Evolutionary conservation across 2,329 filamentous ascomycete genomes (phyloP).

Genomic region (Alternaria longipes): DNA sequence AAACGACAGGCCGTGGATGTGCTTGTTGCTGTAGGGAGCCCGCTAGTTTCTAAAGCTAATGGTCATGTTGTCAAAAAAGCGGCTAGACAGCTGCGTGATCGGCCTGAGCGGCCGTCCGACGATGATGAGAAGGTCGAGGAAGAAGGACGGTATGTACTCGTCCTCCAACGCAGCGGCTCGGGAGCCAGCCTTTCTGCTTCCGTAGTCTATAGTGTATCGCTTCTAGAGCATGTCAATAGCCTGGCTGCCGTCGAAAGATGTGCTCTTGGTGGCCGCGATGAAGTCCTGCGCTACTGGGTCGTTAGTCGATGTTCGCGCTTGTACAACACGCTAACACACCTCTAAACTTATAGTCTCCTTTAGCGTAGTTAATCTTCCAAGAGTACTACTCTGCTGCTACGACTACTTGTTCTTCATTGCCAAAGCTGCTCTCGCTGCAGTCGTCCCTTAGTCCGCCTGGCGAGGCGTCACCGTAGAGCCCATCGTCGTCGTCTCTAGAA

Average conservation of each 20-base stretch:
- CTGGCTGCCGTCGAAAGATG: neutral
- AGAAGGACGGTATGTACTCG: constrained; percentile 6
- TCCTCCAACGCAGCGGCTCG: neutral
- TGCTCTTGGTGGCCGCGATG: too few relatives aligned
- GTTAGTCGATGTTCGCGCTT: neutral
- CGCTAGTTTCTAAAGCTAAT: constrained; percentile 9
- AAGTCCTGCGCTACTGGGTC: too few relatives aligned
- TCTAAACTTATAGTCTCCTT: constrained; percentile 14
- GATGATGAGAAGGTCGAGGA: constrained; percentile 13
- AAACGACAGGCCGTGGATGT: constrained; percentile 2
- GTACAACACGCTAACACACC: neutral
- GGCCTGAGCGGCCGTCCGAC: constrained; percentile 1
- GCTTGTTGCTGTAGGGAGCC: constrained; percentile 1
- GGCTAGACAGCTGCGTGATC: constrained; percentile 6
- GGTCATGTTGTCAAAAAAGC: constrained; percentile 7
- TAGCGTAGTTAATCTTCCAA: constrained; percentile 17
- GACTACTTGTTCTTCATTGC: constrained; percentile 12
- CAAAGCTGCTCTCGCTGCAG: constrained; percentile 11
- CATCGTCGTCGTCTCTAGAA: neutral
- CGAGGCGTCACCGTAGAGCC: neutral
- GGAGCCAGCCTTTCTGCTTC: constrained; percentile 5
- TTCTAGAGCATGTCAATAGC: constrained; percentile 5
- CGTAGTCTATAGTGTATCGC: constrained; percentile 9
- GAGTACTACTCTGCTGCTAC: constrained; percentile 12
- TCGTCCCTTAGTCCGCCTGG: neutral